A percentile compares a stretch with the other conserved stretches of the same genome.
Evolutionary conservation across 441 rosid genomes (phyloP).

Genomic region (Brassica balearica): DNA sequence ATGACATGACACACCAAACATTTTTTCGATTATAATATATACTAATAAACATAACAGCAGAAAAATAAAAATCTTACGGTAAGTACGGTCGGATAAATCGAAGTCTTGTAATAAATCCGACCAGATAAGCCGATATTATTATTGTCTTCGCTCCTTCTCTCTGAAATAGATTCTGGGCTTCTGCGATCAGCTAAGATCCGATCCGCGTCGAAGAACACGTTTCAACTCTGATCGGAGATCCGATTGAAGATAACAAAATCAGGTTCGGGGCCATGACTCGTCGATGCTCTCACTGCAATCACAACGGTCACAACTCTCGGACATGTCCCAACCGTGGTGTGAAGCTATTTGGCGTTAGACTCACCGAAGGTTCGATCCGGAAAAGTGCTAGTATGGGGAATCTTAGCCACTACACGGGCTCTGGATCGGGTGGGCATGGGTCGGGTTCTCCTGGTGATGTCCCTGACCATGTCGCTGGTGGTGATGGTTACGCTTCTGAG

Average conservation of each 20-base stretch:
- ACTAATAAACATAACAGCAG: neutral
- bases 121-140: slow-evolving; percentile 42
- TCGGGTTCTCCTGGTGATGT: slow-evolving; percentile 75
- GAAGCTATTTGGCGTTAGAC: slow-evolving; percentile 66
- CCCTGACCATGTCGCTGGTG: slow-evolving; percentile 61
- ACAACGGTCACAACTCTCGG: slow-evolving; percentile 77
- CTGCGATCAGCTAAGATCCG: slow-evolving; percentile 39
- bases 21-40: neutral
- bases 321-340: slow-evolving; percentile 77
- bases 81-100: slow-evolving; percentile 21
- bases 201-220: slow-evolving; percentile 29
- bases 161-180: slow-evolving; percentile 37
- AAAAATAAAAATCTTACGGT: neutral
- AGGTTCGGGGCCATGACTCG: slow-evolving; percentile 53
- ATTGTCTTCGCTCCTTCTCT: slow-evolving; percentile 17
- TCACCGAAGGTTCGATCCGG: slow-evolving; percentile 70
- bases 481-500: slow-evolving; percentile 68
- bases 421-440: slow-evolving; percentile 49
- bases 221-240: slow-evolving; percentile 28
- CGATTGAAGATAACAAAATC: slow-evolving; percentile 6
- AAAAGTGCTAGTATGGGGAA: slow-evolving; percentile 78
- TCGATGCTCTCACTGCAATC: slow-evolving; percentile 79
- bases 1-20: neutral
- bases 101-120: slow-evolving; percentile 32
- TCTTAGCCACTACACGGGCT: slow-evolving; percentile 60